These are phyloP conservation scores for Fonsecaea pedrosoi DNA, from an alignment of 2,329 filamentous ascomycete species.

Conservation along the genomic window DNA sequence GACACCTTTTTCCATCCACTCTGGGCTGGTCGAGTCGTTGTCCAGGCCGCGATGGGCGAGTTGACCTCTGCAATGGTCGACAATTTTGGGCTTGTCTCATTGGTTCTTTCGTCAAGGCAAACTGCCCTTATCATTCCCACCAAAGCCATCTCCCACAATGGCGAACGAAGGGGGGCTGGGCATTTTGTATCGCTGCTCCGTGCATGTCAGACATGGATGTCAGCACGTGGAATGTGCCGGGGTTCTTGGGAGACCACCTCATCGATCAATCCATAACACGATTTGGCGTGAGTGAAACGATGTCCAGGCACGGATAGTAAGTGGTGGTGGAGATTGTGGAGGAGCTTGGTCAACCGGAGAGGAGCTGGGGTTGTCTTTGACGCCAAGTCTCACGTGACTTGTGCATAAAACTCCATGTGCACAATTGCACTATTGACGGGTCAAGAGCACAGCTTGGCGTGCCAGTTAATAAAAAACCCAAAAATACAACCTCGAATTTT, in stretches of 20 bases:
- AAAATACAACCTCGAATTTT: no score
- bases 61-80: background rate
- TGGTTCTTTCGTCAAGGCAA: background rate
- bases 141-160: background rate
- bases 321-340: background rate
- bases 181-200: background rate
- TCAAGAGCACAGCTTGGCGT: no score
- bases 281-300: background rate
- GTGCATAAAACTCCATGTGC: background rate
- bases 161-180: background rate
- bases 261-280: background rate
- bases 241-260: background rate
- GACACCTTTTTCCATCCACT: slow-evolving; percentile 13
- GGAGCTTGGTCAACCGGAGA: no score
- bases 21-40: slow-evolving; percentile 11
- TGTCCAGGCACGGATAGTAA: background rate
- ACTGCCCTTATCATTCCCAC: slow-evolving; percentile 2
- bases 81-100: background rate
- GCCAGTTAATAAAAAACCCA: no score
- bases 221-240: background rate
- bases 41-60: background rate
- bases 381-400: slow-evolving; percentile 8
- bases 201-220: background rate
- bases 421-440: background rate
- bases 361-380: no score